Conservation (phyloP, 805 yeast species). For the Wickerhamiella siamensis region DNA sequence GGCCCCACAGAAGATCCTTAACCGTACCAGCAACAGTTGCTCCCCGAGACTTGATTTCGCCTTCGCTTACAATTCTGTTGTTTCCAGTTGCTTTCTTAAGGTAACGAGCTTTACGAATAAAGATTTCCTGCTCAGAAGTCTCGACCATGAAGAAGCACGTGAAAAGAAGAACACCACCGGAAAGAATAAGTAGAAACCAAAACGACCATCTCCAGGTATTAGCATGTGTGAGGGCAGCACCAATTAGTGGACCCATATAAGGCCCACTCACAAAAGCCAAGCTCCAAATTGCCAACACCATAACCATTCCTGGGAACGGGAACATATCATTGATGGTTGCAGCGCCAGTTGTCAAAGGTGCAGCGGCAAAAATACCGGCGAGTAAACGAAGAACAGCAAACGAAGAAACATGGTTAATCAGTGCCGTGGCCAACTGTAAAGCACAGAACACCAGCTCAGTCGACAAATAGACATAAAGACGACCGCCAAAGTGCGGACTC, state of each 20-base stretch:
- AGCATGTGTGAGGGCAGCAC: constrained; percentile 34
- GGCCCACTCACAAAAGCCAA: constrained; percentile 43
- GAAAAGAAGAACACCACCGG: constrained; percentile 28
- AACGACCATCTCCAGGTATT: constrained; percentile 42
- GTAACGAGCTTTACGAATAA: constrained; percentile 35
- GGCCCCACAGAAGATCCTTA: constrained; percentile 18
- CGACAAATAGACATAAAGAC: constrained; percentile 34
- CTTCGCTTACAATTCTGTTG: constrained; percentile 8
- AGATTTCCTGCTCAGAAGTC: constrained; percentile 32
- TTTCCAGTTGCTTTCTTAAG: constrained; percentile 32
- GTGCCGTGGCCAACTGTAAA: constrained; percentile 44
- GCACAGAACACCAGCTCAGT: constrained; percentile 35
- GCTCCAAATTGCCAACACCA: constrained; percentile 39
- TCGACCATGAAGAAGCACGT: constrained; percentile 35
- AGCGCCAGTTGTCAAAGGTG: constrained; percentile 44
- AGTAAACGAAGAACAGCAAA: constrained; percentile 38
- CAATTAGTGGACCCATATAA: constrained; percentile 41
- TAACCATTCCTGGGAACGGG: constrained; percentile 30
- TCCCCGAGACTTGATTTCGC: constrained; percentile 8
- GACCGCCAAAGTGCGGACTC: constrained; percentile 31
- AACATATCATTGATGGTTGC: constrained; percentile 42
- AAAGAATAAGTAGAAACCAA: constrained; percentile 33
- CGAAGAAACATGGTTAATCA: constrained; percentile 36
- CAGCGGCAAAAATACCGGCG: constrained; percentile 42
- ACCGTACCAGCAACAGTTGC: not conserved